Conservation (phyloP, 176 grass and related monocot genomes). For the Lolium perenne region DNA sequence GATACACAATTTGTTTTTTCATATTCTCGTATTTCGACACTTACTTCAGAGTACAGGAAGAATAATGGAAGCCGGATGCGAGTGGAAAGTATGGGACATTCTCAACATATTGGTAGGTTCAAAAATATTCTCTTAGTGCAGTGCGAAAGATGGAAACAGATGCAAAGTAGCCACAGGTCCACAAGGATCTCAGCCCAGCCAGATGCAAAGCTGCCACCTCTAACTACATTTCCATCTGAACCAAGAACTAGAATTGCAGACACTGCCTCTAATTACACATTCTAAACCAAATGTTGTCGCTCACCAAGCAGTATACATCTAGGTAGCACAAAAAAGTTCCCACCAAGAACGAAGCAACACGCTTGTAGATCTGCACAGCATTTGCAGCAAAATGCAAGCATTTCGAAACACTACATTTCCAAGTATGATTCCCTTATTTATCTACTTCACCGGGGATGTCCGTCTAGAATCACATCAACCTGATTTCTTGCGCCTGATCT, state of each 20-base stretch:
- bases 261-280: not conserved
- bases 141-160: not conserved
- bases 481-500: conserved; percentile 61
- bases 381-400: not conserved
- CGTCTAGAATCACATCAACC: not conserved
- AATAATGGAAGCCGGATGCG: not conserved
- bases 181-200: not conserved
- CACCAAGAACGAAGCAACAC: conserved; percentile 1
- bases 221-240: not conserved
- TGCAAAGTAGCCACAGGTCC: not conserved
- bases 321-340: not conserved
- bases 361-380: not conserved
- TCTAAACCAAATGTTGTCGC: not conserved
- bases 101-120: not conserved
- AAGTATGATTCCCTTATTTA: not conserved
- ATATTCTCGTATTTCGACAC: not conserved
- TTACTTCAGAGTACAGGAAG: not conserved
- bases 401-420: not conserved
- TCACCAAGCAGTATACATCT: not conserved
- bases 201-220: not conserved
- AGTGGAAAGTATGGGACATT: not conserved
- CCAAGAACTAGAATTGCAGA: not conserved
- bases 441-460: not conserved
- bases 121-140: too few species aligned
- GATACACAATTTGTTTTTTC: not conserved